phyloP scores from a whole-genome alignment of 2,329 filamentous ascomycete species.

The Pseudogymnoascus sp. region DNA sequence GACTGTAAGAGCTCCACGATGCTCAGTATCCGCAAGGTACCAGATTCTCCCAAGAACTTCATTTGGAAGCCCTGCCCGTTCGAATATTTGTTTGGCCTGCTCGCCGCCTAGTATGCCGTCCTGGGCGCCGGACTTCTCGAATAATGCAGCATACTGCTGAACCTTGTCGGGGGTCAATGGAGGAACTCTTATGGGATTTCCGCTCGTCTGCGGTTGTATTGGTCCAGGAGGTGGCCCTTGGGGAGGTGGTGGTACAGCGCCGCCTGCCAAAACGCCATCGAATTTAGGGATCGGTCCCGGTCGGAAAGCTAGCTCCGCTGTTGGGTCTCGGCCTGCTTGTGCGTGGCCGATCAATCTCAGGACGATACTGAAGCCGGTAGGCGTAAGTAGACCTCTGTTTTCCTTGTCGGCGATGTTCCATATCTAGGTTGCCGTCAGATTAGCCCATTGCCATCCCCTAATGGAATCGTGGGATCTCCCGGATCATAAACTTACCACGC shows the following conservation, averaged over 20 bases:
- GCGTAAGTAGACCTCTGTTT: constrained; percentile 88
- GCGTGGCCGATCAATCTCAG: constrained; percentile 92
- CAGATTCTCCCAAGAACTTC: constrained; percentile 91
- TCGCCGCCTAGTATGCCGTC: constrained; percentile 75
- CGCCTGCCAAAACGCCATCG: constrained; percentile 49
- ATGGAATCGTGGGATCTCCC: background rate
- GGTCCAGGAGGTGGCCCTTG: constrained; percentile 34
- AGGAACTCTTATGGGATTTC: constrained; percentile 74
- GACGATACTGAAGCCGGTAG: constrained; percentile 86
- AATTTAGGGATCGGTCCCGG: constrained; percentile 88
- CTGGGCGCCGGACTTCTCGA: constrained; percentile 77
- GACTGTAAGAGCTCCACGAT: constrained; percentile 74
- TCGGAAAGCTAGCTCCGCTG: constrained; percentile 71
- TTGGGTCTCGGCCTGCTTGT: constrained; percentile 77
- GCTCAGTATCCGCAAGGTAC: constrained; percentile 89
- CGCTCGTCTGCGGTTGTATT: constrained; percentile 49
- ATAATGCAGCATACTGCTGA: constrained; percentile 78
- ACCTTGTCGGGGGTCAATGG: constrained; percentile 83
- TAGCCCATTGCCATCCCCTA: background rate
- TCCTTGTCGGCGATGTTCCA: constrained; percentile 98
- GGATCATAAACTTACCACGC: constrained; percentile 56
- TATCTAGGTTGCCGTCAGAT: constrained; percentile 52
- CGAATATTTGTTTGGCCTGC: constrained; percentile 87
- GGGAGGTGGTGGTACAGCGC: constrained; percentile 40
- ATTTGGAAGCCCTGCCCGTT: constrained; percentile 82